Conservation (phyloP, 2,329 filamentous ascomycete genomes). For the Plectosphaerella plurivora region DNA sequence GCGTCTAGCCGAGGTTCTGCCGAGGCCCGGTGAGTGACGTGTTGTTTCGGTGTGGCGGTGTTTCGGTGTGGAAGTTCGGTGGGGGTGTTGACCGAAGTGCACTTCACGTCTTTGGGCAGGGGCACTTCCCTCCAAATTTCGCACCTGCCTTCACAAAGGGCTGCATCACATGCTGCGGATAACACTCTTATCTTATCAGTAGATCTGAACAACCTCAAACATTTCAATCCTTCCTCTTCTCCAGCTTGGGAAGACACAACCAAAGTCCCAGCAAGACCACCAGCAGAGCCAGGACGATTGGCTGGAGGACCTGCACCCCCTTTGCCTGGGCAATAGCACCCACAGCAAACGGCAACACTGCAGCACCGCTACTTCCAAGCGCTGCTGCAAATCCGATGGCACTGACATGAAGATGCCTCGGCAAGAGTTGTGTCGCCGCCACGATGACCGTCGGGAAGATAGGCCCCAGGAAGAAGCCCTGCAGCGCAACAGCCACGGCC, state of each 20-base stretch:
- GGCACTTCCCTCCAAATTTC: no score
- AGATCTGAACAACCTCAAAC: no score
- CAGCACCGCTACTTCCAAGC: conserved; percentile 69
- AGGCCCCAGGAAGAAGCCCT: conserved; percentile 77
- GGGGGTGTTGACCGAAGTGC: no score
- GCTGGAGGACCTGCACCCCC: conserved; percentile 53
- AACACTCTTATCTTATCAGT: no score
- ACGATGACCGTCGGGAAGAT: conserved; percentile 71
- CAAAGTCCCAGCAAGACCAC: conserved; percentile 39
- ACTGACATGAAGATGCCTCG: conserved; percentile 68
- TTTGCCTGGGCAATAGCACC: conserved; percentile 58
- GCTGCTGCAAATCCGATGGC: conserved; percentile 75
- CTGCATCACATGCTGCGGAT: no score
- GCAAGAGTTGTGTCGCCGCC: conserved; percentile 64
- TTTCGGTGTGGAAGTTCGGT: no score
- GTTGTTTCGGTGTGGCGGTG: no score
- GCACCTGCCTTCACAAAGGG: no score
- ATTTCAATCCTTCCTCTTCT: conserved; percentile 18
- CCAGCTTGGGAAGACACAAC: conserved; percentile 37
- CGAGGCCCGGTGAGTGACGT: no score
- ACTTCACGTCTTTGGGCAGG: no score
- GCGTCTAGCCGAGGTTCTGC: not conserved
- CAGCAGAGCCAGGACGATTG: conserved; percentile 48
- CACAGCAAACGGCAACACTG: conserved; percentile 61
- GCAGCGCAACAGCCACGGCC: conserved; percentile 63